These are phyloP conservation scores for Cytidiella melzeri DNA, from an alignment of 768 basidiomycete species.

Conservation along the genomic window DNA sequence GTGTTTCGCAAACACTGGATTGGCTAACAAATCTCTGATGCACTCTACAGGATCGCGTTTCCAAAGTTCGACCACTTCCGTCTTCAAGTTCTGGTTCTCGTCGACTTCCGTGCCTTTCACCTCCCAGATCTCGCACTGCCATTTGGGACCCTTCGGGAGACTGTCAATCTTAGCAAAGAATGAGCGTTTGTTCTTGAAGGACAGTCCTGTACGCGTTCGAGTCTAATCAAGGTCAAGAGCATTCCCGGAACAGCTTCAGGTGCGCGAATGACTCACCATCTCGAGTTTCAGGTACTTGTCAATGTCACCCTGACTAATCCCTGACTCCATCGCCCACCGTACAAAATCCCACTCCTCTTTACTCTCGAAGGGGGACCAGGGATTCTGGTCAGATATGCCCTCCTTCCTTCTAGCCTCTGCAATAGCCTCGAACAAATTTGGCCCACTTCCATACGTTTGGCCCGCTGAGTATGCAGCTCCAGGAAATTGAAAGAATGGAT, in stretches of 20 bases:
- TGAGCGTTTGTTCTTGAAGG: conserved; percentile 15
- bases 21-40: conserved; percentile 22
- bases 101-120: conserved; percentile 12
- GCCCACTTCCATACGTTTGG: neutral
- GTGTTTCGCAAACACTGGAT: conserved; percentile 22
- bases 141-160: conserved; percentile 19
- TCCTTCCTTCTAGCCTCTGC: neutral
- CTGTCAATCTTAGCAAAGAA: conserved; percentile 18
- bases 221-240: conserved; percentile 5
- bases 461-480: neutral
- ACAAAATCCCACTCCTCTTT: conserved; percentile 7
- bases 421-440: neutral
- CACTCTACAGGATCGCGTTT: conserved; percentile 22
- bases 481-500: neutral
- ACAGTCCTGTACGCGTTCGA: conserved; percentile 4
- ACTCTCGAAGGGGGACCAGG: conserved; percentile 14
- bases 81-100: conserved; percentile 9
- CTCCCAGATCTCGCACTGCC: conserved; percentile 17
- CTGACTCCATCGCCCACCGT: neutral
- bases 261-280: conserved; percentile 6
- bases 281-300: conserved; percentile 9
- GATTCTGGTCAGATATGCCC: neutral
- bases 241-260: neutral
- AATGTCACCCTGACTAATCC: neutral
- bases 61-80: conserved; percentile 20